These are phyloP conservation scores for Eimeria brunetti DNA, from an alignment of 169 alveolate genomes.

Conservation along the genomic window DNA sequence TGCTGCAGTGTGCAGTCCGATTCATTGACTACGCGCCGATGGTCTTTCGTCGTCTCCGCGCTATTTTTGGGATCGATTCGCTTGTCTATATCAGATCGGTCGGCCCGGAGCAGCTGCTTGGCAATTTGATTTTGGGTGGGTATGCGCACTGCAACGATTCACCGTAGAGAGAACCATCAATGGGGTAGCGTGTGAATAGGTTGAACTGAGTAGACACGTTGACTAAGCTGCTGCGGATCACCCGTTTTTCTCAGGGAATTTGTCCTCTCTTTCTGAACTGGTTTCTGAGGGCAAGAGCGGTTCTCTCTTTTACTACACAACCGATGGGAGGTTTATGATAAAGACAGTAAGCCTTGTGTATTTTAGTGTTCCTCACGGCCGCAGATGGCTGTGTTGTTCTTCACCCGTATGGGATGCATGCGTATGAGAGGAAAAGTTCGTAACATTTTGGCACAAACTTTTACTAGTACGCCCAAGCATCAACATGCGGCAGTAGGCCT, in stretches of 20 bases:
- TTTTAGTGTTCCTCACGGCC: neutral
- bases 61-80: slow-evolving; percentile 91
- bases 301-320: slow-evolving; percentile 96
- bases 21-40: slow-evolving; percentile 97
- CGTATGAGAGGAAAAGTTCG: too few relatives aligned
- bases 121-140: slow-evolving; percentile 77
- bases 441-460: too few relatives aligned
- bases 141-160: neutral
- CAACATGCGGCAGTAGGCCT: neutral
- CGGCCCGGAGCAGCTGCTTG: slow-evolving; percentile 97
- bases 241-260: slow-evolving; percentile 92
- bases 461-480: neutral
- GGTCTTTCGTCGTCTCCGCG: slow-evolving; percentile 96
- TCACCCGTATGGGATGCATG: neutral
- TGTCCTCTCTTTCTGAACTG: slow-evolving; percentile 95
- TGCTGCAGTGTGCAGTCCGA: slow-evolving; percentile 74
- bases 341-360: slow-evolving; percentile 75
- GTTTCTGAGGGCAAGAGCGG: slow-evolving; percentile 98
- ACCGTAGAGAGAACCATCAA: neutral
- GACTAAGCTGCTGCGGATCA: neutral
- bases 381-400: neutral
- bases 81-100: slow-evolving; percentile 96
- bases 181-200: neutral
- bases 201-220: neutral
- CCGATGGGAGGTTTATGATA: slow-evolving; percentile 85